Base-by-base conservation (phyloP, 2,329 filamentous ascomycete species). In the Neocucurbitaria cava region DNA sequence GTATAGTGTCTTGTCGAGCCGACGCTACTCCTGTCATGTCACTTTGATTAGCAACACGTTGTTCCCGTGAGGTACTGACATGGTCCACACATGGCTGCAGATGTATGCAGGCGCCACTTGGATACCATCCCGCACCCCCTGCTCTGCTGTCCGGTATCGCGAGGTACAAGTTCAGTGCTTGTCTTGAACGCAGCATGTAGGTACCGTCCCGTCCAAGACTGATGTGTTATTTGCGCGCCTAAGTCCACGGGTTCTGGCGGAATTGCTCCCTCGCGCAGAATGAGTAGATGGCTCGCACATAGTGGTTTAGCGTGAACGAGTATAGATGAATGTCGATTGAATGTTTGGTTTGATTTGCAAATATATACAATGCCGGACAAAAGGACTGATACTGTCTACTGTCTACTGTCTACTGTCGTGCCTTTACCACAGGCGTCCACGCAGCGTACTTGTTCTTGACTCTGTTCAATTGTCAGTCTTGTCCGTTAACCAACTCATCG, bases 371-470 rank as follows among this genome's bases (percentile, higher is more conserved):
- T 65, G 48, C 59, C 50, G 53, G 38, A 43, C 50, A 61, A 52
- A 53, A 48, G 50, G 51, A 57, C 62, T n/a, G n/a, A n/a, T 5
- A 28, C 10, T 15, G 18, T 61, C 58, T 69, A 72, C 56, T 74
- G 64, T 45, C 80, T 5, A 28, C 10, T 15, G 18, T 61, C 58
- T 69, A 72, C 56, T 74, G 64, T 45, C 80, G 72, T 39, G 78
- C 64, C 61, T 79, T 80, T 45, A 74, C 79, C 21, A 78, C 76
- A n/a, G 80, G 80, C 55, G 70, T 71, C 80, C 80, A 83, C 15
- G 80, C 67, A 28, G 70, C 61, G 67, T 79, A 81, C 77, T 83
- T 83, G 69, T 72, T 77, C 75, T 82, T 82, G 54, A 74, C 75
- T 43, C 80, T 82, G 64, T 49, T n/a, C 10, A 0, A 3, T 23